These are phyloP conservation scores for Populus tremula DNA, from an alignment of 345 rosid species.

Conservation along the genomic window DNA sequence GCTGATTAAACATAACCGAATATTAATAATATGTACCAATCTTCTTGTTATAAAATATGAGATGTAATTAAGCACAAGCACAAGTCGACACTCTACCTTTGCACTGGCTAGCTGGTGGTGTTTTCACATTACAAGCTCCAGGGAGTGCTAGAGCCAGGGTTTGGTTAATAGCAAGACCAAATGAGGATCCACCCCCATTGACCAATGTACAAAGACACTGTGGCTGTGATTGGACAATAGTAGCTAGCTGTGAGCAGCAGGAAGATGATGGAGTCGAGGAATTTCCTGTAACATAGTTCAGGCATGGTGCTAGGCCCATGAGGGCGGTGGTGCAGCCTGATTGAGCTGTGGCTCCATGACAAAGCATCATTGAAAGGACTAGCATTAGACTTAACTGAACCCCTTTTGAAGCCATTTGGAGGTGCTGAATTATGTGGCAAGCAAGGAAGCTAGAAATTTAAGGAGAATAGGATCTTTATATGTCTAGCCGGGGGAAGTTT, in stretches of 20 bases:
- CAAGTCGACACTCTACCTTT: conserved; percentile 17
- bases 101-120: conserved; percentile 37
- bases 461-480: not conserved
- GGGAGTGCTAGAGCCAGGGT: conserved; percentile 41
- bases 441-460: not conserved
- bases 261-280: conserved; percentile 49
- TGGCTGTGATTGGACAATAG: conserved; percentile 45
- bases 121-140: conserved; percentile 34
- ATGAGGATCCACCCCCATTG: conserved; percentile 31
- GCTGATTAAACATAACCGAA: not conserved
- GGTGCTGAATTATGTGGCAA: not conserved
- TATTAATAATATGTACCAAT: not conserved
- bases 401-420: conserved; percentile 17
- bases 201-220: conserved; percentile 45
- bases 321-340: conserved; percentile 38
- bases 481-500: not conserved
- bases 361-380: conserved; percentile 12
- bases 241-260: conserved; percentile 52
- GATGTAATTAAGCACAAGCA: not conserved
- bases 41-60: not conserved
- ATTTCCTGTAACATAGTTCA: conserved; percentile 42
- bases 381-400: conserved; percentile 1
- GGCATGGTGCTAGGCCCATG: conserved; percentile 39
- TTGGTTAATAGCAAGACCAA: conserved; percentile 32
- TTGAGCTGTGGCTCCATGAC: conserved; percentile 23